Percentiles rank a stretch among this genome's conserved stretches.
phyloP scores from a whole-genome alignment of 2,329 filamentous ascomycete species.

The Diaporthe nobilis region DNA sequence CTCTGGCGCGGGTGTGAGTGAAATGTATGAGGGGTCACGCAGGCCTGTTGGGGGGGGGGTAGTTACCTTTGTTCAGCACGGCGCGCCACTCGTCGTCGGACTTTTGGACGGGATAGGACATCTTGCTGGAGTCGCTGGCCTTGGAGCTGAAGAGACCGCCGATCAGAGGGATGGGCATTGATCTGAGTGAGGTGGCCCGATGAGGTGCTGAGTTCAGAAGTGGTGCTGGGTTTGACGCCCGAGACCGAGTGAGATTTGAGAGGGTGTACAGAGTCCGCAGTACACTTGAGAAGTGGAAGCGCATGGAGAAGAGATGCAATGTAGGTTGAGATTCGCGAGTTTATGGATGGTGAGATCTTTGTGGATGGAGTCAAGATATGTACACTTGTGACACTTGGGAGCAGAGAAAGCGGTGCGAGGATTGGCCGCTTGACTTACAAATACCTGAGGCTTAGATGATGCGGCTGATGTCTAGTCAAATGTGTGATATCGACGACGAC shows the following conservation, averaged over 20 bases:
- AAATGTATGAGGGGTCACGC: not conserved
- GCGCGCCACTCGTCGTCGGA: slow-evolving; percentile 90
- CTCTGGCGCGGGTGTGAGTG: slow-evolving; percentile 66
- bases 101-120: slow-evolving; percentile 86
- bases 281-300: slow-evolving; percentile 63
- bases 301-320: slow-evolving; percentile 55
- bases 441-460: slow-evolving; percentile 37
- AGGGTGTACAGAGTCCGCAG: slow-evolving; percentile 61
- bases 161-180: slow-evolving; percentile 87
- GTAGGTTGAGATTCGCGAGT: not conserved
- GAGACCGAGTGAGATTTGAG: slow-evolving; percentile 59
- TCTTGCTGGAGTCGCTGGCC: slow-evolving; percentile 67
- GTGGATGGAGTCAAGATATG: not conserved
- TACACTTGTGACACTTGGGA: slow-evolving; percentile 39
- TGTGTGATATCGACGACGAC: slow-evolving; percentile 32
- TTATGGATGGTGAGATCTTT: not conserved
- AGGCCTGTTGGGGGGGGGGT: no score
- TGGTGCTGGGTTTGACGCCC: slow-evolving; percentile 44
- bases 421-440: slow-evolving; percentile 31
- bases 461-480: not conserved
- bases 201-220: slow-evolving; percentile 44
- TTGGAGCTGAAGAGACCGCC: slow-evolving; percentile 80
- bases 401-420: slow-evolving; percentile 5
- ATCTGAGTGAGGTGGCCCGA: slow-evolving; percentile 56
- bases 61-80: slow-evolving; percentile 72